These are phyloP conservation scores for Adansonia grandidieri DNA, from an alignment of 441 rosid genomes.

Conservation along the genomic window DNA sequence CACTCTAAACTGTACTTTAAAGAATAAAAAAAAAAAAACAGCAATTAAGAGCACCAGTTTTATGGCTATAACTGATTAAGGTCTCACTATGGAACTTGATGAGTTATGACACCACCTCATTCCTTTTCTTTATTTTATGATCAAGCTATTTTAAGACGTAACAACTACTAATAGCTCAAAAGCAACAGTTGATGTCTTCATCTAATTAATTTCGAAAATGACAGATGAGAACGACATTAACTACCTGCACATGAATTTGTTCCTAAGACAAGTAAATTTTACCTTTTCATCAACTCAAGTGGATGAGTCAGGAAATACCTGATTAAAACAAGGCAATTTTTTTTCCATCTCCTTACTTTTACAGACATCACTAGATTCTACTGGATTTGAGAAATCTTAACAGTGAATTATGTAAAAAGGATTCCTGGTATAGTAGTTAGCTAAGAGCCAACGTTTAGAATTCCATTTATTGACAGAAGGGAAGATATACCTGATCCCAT, in stretches of 20 bases:
- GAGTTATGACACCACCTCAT: background rate
- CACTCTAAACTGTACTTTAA: too few relatives aligned
- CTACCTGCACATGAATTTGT: constrained; percentile 7
- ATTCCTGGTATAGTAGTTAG: too few relatives aligned
- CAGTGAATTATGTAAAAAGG: background rate
- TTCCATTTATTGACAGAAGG: too few relatives aligned
- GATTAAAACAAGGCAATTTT: background rate
- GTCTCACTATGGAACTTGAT: background rate
- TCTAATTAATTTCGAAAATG: background rate
- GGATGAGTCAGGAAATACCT: background rate
- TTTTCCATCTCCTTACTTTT: background rate
- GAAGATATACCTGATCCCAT: constrained; percentile 81
- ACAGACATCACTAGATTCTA: background rate
- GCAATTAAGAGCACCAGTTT: too few relatives aligned
- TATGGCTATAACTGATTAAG: too few relatives aligned
- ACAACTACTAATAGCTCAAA: background rate
- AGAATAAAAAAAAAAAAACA: too few relatives aligned
- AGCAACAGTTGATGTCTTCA: background rate
- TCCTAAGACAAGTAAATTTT: background rate
- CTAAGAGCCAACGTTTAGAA: too few relatives aligned
- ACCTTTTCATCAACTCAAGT: background rate
- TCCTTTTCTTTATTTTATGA: background rate
- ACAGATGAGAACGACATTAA: constrained; percentile 9
- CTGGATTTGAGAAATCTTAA: background rate
- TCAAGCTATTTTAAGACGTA: background rate